These are phyloP conservation scores for Noccaea caerulescens DNA, from an alignment of 345 rosid genomes.

Conservation along the genomic window DNA sequence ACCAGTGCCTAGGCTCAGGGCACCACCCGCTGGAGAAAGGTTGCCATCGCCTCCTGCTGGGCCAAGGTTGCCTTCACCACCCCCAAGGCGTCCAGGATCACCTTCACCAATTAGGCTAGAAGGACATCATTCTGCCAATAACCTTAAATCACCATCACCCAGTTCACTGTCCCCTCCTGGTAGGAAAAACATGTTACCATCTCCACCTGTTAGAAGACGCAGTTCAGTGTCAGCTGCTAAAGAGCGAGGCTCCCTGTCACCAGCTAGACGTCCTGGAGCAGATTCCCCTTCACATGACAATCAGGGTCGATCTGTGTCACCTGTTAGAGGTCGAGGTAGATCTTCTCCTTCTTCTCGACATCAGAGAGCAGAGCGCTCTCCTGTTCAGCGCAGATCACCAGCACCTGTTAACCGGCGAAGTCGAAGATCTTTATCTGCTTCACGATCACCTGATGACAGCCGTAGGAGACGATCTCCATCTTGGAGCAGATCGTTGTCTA, in stretches of 20 bases:
- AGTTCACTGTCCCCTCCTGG: constrained; percentile 47
- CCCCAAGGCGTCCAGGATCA: constrained; percentile 42
- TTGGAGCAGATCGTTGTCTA: constrained; percentile 49
- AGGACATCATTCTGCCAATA: constrained; percentile 18
- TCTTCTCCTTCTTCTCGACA: constrained; percentile 41
- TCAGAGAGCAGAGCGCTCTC: constrained; percentile 32
- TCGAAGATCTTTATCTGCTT: constrained; percentile 53
- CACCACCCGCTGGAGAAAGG: constrained; percentile 31
- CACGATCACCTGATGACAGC: constrained; percentile 47
- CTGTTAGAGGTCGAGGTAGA: constrained; percentile 42
- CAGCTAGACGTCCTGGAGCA: constrained; percentile 31
- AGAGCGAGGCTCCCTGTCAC: constrained; percentile 50
- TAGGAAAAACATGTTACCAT: constrained; percentile 34
- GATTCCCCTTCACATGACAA: constrained; percentile 39
- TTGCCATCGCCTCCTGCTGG: constrained; percentile 32
- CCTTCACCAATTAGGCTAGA: constrained; percentile 46
- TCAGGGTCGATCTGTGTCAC: constrained; percentile 46
- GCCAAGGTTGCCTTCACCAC: constrained; percentile 39
- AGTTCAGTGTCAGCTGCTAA: constrained; percentile 39
- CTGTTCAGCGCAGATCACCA: constrained; percentile 47
- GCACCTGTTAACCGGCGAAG: constrained; percentile 39
- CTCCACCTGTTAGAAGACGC: constrained; percentile 46
- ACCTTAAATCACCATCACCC: constrained; percentile 48
- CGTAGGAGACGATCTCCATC: constrained; percentile 52
- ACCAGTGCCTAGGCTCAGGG: constrained; percentile 26